Percentiles rank a stretch among this genome's conserved stretches.
Evolutionary conservation across 805 yeast genomes (phyloP).

Genomic region (Lipomyces mesembrius): DNA sequence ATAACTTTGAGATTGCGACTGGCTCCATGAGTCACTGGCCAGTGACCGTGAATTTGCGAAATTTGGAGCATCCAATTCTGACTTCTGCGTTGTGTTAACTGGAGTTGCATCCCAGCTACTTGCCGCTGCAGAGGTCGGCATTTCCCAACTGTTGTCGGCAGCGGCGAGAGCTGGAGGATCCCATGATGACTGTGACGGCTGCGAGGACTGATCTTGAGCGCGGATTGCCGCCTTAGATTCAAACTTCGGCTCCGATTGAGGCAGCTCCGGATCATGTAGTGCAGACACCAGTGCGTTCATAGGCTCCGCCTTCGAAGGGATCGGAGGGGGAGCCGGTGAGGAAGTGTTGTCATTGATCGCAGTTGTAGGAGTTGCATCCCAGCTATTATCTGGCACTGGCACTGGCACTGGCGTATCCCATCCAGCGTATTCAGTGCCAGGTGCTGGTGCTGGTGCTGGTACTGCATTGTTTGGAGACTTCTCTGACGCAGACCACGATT

Average conservation of each 20-base stretch:
- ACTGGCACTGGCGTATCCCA: neutral
- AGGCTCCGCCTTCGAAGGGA: neutral
- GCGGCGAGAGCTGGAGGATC: neutral
- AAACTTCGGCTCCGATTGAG: neutral
- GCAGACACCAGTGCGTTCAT: neutral
- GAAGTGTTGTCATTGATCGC: neutral
- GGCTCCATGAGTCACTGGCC: neutral
- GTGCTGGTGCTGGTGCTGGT: neutral
- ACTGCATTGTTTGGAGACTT: neutral
- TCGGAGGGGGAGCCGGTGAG: neutral
- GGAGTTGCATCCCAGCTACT: neutral
- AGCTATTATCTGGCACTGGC: neutral
- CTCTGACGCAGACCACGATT: neutral
- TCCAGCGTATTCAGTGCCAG: neutral
- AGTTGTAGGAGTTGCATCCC: neutral
- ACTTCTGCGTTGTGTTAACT: neutral
- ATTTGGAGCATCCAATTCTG: neutral
- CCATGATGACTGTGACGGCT: neutral
- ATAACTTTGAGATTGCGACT: neutral
- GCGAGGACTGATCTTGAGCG: neutral
- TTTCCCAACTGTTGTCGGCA: constrained; percentile 3
- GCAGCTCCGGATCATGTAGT: neutral
- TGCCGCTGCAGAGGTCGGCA: neutral
- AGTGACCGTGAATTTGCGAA: neutral
- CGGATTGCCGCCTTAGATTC: neutral